Evolutionary conservation across 2,329 filamentous ascomycete species (phyloP).

Genomic region (Aspergillus sp.): DNA sequence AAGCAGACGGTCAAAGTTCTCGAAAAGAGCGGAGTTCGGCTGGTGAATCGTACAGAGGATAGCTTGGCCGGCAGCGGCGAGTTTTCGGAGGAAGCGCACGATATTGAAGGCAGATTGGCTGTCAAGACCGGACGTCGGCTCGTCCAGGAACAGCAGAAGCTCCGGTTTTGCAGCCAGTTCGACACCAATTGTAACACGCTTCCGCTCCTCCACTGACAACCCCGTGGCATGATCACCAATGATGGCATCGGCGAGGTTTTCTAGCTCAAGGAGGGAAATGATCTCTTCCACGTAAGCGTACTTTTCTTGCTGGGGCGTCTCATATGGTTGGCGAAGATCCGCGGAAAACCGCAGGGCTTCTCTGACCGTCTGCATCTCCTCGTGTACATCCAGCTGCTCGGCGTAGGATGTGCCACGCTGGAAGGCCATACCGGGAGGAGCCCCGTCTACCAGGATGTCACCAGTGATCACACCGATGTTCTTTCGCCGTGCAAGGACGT

Average conservation of each 20-base stretch:
- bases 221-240: constrained; percentile 62
- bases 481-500: constrained; percentile 68
- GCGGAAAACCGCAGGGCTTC: constrained; percentile 68
- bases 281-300: constrained; percentile 66
- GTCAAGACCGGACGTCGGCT: constrained; percentile 59
- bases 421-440: constrained; percentile 57
- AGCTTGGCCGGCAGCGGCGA: constrained; percentile 58
- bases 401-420: constrained; percentile 65
- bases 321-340: constrained; percentile 60
- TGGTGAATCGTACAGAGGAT: constrained; percentile 63
- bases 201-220: constrained; percentile 55
- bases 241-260: constrained; percentile 64
- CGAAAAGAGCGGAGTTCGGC: constrained; percentile 56
- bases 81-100: constrained; percentile 58
- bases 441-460: constrained; percentile 63
- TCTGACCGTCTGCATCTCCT: constrained; percentile 61
- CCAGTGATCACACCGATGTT: constrained; percentile 65
- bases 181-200: constrained; percentile 40
- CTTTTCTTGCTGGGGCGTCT: constrained; percentile 59
- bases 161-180: constrained; percentile 44
- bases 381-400: constrained; percentile 65
- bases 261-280: constrained; percentile 64
- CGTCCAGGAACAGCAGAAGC: constrained; percentile 65
- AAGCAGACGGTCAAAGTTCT: constrained; percentile 57
- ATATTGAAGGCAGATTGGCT: constrained; percentile 60